A percentile compares a stretch with the other conserved stretches of the same genome.
Conservation (phyloP, 768 basidiomycete species). For the Serendipita sp. region DNA sequence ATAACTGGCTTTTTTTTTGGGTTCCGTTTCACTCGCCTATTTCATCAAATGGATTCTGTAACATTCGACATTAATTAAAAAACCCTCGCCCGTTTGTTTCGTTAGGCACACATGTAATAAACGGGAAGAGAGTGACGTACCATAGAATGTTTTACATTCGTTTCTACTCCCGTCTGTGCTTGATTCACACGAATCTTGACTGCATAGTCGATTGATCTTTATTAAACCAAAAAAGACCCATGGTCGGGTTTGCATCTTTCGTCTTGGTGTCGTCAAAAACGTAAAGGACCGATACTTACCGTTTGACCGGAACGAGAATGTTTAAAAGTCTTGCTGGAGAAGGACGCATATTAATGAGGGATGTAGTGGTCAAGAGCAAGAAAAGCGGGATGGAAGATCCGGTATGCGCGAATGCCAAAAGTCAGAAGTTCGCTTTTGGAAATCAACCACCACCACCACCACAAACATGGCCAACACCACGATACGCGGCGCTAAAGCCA, state of each 20-base stretch:
- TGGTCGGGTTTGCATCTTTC: not conserved
- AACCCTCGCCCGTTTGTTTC: not conserved
- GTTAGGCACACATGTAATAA: not conserved
- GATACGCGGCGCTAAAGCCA: conserved; percentile 67
- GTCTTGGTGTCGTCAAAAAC: conserved; percentile 8
- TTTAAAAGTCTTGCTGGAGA: conserved; percentile 57
- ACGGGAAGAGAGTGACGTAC: conserved; percentile 27
- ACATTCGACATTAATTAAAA: not conserved
- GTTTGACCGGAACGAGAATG: conserved; percentile 87
- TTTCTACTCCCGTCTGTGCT: conserved; percentile 87
- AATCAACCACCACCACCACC: conserved; percentile 13
- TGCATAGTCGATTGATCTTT: conserved; percentile 85
- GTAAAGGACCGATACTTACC: conserved; percentile 25
- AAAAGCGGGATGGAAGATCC: too few relatives aligned
- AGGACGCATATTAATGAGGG: conserved; percentile 44
- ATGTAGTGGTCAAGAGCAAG: not conserved
- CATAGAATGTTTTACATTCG: conserved; percentile 98
- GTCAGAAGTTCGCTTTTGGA: not conserved
- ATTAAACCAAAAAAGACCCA: not conserved
- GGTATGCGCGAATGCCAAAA: too few relatives aligned
- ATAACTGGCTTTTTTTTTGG: not conserved
- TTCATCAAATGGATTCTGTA: conserved; percentile 94
- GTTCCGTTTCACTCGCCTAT: conserved; percentile 46
- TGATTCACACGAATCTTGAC: conserved; percentile 97
- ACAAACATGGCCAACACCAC: conserved; percentile 76